phyloP scores from a whole-genome alignment of 257 asterid genomes.

The Nicotiana knightiana region DNA sequence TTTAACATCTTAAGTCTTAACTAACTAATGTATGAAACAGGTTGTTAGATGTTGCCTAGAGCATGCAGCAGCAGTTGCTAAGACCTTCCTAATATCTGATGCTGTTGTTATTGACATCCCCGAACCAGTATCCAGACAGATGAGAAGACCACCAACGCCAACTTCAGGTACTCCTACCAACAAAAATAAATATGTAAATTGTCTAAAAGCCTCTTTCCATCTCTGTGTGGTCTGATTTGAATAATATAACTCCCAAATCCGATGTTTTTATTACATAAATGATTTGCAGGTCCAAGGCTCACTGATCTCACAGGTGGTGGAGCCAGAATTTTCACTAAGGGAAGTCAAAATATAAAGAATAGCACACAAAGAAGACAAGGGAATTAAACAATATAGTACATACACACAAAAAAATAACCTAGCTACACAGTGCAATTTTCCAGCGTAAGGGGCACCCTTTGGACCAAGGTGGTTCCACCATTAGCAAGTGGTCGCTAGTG shows the following conservation, averaged over 20 bases:
- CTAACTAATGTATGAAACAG: conserved; percentile 20
- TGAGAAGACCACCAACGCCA: conserved; percentile 46
- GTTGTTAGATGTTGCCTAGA: conserved; percentile 87
- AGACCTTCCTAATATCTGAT: conserved; percentile 61
- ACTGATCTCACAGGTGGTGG: background rate
- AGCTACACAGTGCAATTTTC: no score
- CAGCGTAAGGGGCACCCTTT: no score
- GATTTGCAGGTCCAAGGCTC: background rate
- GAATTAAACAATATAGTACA: no score
- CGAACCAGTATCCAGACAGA: conserved; percentile 29
- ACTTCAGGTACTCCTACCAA: background rate
- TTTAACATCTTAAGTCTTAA: background rate
- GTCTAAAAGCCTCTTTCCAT: background rate
- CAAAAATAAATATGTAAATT: background rate
- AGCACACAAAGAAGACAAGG: no score
- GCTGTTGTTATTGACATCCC: conserved; percentile 72
- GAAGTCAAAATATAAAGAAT: no score
- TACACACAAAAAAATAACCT: no score
- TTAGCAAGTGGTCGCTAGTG: background rate
- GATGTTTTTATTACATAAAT: background rate
- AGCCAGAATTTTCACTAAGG: no score
- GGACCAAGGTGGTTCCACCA: no score
- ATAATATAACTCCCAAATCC: background rate
- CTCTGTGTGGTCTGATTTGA: background rate
- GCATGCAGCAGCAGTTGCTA: conserved; percentile 73